These are phyloP conservation scores for Claviceps paspali DNA, from an alignment of 2,329 filamentous ascomycete genomes.

Conservation along the genomic window DNA sequence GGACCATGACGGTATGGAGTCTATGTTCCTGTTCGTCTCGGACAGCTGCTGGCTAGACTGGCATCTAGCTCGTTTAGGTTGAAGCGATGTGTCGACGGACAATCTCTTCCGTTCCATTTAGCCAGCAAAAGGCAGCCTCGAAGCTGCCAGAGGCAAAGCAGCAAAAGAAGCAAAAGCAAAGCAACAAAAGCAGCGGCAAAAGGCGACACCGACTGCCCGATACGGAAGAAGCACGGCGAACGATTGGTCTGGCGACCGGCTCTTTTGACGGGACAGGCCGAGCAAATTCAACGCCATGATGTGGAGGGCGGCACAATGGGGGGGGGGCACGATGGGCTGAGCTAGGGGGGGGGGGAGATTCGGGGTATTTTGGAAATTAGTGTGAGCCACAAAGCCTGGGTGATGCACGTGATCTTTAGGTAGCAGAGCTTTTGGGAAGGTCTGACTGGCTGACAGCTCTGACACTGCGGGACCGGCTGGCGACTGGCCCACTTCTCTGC, in stretches of 20 bases:
- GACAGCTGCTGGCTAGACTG: slow-evolving; percentile 6
- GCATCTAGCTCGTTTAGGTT: slow-evolving; percentile 3
- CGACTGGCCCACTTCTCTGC: background rate
- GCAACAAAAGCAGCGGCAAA: background rate
- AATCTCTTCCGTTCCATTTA: slow-evolving; percentile 6
- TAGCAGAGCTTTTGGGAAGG: too few relatives aligned
- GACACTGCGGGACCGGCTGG: slow-evolving; percentile 1
- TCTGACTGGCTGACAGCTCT: too few relatives aligned
- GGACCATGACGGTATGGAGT: slow-evolving; percentile 3
- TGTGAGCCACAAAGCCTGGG: too few relatives aligned
- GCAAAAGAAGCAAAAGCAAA: background rate
- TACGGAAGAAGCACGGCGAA: background rate
- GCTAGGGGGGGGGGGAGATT: too few relatives aligned
- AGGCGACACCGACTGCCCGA: background rate
- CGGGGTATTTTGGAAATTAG: too few relatives aligned
- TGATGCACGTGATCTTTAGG: too few relatives aligned
- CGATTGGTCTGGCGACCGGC: slow-evolving; percentile 1
- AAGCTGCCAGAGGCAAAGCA: background rate
- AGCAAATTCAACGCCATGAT: background rate
- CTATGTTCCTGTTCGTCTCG: slow-evolving; percentile 1
- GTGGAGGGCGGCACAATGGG: background rate
- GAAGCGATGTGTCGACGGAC: background rate
- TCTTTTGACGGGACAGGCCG: background rate
- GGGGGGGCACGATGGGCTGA: too few relatives aligned
- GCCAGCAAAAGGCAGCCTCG: background rate